Base-by-base conservation (phyloP, 768 basidiomycete species). In the Lyophyllum shimeji region DNA sequence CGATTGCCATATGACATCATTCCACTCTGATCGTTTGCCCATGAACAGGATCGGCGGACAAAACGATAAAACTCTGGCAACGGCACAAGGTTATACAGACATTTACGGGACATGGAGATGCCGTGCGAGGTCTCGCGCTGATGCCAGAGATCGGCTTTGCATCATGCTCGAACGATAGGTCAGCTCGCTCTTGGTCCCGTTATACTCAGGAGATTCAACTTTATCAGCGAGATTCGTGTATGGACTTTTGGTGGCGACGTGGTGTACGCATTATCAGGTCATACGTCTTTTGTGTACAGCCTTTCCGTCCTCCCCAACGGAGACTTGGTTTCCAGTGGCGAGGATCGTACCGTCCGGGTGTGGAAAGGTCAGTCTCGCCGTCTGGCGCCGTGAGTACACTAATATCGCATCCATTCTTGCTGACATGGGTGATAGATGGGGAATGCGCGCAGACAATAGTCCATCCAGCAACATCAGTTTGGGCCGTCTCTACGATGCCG, bases 401-500 rank as follows among this genome's bases (percentile, higher is more conserved):
- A n/a, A n/a, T n/a, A 21, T 17, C 44, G 43, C 15, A n/a, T 25
- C 55, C 46, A 31, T 52, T 46, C 54, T 50, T 5, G 39, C 39
- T 50, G 42, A 43, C 43, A 17, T 52, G 29, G 8, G 17, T 29
- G 33, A 29, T 61, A 92, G 95, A 93, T 60, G 95, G 92, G 13
- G 91, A 94, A 69, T 91, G 91, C 61, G 71, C 82, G 6, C 96
- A 99, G 70, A 90, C 89, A 9, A 85, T 99, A 57, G 82, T 91
- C 9, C 94, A 97, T 65, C 95, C 97, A 7, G 93, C 93, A 7
- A 92, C 96, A 53, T 98, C 96, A n/a, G 92, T 99, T 1, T 99
- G 97, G 97, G 76, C 90, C 2, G 92, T 96, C 15, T 86, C 91
- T 0, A 80, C 86, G 6, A 86, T 94, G 79, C 87, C 92, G 0